These are phyloP conservation scores for Phytophthora macrochlamydospora DNA, from an alignment of 352 stramenopile species.

Conservation along the genomic window DNA sequence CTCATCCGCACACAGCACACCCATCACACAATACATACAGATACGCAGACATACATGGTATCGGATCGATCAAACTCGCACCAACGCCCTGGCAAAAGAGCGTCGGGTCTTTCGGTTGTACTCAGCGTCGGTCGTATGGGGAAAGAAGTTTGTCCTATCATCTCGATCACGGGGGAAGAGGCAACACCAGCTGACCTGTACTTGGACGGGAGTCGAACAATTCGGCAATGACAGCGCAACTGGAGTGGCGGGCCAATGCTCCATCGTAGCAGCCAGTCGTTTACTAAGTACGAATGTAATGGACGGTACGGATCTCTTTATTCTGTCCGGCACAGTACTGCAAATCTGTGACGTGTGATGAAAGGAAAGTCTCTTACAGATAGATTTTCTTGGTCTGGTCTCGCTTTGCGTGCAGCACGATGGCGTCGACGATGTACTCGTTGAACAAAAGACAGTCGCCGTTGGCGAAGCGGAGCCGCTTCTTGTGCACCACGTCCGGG, in stretches of 20 bases:
- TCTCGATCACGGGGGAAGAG: constrained; percentile 49
- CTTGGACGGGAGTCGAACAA: constrained; percentile 10
- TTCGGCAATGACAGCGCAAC: neutral
- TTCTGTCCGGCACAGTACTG: constrained; percentile 18
- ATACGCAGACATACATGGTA: constrained; percentile 26
- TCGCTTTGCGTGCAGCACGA: constrained; percentile 62
- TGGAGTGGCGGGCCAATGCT: neutral
- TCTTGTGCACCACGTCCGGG: constrained; percentile 74
- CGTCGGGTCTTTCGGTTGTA: constrained; percentile 73
- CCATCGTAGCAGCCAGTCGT: constrained; percentile 22
- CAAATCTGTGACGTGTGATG: neutral
- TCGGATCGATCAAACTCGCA: constrained; percentile 73
- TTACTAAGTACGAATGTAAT: constrained; percentile 18
- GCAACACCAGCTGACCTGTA: constrained; percentile 4
- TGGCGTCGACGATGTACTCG: constrained; percentile 69
- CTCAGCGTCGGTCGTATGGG: constrained; percentile 80
- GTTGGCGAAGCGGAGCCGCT: constrained; percentile 65
- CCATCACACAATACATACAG: constrained; percentile 21
- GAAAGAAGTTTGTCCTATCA: constrained; percentile 87
- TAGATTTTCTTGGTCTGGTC: constrained; percentile 70
- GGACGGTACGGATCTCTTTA: constrained; percentile 10
- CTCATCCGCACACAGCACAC: constrained; percentile 37
- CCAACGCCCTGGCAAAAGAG: constrained; percentile 67
- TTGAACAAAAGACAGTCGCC: constrained; percentile 70
- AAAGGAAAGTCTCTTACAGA: constrained; percentile 28